Evolutionary conservation across 805 yeast species (phyloP), one percentile per base, ranked within the genome.

Genomic region (Blastobotrys mokoenaii): DNA sequence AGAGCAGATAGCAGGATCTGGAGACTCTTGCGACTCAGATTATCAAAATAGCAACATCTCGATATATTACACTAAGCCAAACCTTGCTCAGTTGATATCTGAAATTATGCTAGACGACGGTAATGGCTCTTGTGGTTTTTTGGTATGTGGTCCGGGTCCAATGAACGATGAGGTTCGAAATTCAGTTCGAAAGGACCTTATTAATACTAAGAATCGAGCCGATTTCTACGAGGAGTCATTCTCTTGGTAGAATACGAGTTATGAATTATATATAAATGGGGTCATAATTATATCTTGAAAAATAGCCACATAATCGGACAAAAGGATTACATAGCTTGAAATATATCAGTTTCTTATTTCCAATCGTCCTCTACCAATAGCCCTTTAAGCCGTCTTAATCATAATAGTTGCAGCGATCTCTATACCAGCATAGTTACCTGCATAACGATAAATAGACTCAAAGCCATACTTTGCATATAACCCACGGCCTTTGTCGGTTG

Each of bases 191-290:
- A 51, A 63, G 11, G 61, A 68, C 38, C 59, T 80, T 27, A 61
- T 62, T 10, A 50, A 61, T 25, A 62, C 69, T 18, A 61, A 64
- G 2, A 66, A 71, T 41, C 66, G 82, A 42, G 71, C 84, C n/a
- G 86, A 82, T 47, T 77, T 76, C 56, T 76, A 68, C 57, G 93
- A 84, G 58, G 87, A 82, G 58, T 65, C 80, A 39, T 86, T 82
- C 63, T 68, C 73, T 11, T 83, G 90, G 90, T 77, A 22, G 27
- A 22, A n/a, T n/a, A n/a, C n/a, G n/a, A n/a, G n/a, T n/a, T n/a
- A n/a, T n/a, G n/a, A n/a, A n/a, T n/a, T n/a, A n/a, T n/a, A n/a
- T n/a, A n/a, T n/a, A n/a, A n/a, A n/a, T n/a, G n/a, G n/a, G n/a
- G n/a, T n/a, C n/a, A n/a, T n/a, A n/a, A n/a, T n/a, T n/a, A n/a